These are phyloP conservation scores for Hypoxylon crocopeplum DNA, from an alignment of 495 filamentous ascomycete species.

Conservation along the genomic window DNA sequence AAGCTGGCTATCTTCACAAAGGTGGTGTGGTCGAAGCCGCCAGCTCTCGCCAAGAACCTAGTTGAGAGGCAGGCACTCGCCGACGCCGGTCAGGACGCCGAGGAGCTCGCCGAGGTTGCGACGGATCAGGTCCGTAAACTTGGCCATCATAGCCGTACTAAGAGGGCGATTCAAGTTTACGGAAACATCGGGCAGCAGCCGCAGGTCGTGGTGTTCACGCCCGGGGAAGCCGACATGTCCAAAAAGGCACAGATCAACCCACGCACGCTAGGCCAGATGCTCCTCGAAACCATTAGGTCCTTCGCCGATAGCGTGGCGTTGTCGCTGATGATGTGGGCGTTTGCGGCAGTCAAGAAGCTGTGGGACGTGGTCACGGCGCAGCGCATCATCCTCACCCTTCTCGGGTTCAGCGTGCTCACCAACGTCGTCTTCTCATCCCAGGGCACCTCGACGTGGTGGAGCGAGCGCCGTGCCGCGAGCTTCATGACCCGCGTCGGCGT, in stretches of 20 bases:
- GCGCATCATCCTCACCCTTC: constrained; percentile 70
- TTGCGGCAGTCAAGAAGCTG: constrained; percentile 65
- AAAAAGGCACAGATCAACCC: constrained; percentile 67
- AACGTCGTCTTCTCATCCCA: constrained; percentile 77
- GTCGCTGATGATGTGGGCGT: constrained; percentile 75
- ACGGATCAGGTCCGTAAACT: constrained; percentile 86
- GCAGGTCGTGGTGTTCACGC: constrained; percentile 68
- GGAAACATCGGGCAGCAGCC: constrained; percentile 81
- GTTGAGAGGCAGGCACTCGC: constrained; percentile 81
- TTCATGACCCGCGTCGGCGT: constrained; percentile 86
- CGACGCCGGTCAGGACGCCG: constrained; percentile 81
- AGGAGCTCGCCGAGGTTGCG: constrained; percentile 84
- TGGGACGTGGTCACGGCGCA: constrained; percentile 78
- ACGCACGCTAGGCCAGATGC: constrained; percentile 69
- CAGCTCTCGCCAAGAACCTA: constrained; percentile 69
- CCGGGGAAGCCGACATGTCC: constrained; percentile 44
- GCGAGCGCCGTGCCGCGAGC: constrained; percentile 75
- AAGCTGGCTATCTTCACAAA: constrained; percentile 88
- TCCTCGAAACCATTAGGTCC: constrained; percentile 71
- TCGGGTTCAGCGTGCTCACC: constrained; percentile 68
- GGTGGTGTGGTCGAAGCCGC: constrained; percentile 80
- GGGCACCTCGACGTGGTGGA: constrained; percentile 78
- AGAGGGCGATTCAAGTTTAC: constrained; percentile 89
- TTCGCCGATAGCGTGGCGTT: constrained; percentile 73
- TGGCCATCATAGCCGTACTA: constrained; percentile 81